These are phyloP conservation scores for Diplotaxis tenuifolia DNA, from an alignment of 345 rosid species.

Conservation along the genomic window DNA sequence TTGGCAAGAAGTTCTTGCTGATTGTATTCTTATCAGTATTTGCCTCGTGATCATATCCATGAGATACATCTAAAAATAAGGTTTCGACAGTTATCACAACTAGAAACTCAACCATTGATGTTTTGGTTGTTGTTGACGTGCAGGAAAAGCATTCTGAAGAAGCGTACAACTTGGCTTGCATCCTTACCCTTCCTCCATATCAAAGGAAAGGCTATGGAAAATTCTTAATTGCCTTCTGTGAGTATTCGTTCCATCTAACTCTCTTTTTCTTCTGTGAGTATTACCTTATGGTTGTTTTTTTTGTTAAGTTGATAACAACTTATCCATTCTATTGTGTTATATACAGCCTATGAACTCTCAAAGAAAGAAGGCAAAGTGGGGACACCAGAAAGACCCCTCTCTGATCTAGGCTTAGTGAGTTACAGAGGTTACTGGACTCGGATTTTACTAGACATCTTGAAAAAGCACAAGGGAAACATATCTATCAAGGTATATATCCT, in stretches of 20 bases:
- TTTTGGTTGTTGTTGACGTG: conserved; percentile 12
- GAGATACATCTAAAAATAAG: neutral
- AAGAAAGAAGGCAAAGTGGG: conserved; percentile 99
- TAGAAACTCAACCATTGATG: neutral
- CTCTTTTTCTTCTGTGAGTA: neutral
- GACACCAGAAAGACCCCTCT: conserved; percentile 97
- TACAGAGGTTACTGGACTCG: conserved; percentile 99
- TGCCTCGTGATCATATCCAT: neutral
- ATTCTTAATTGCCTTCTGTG: conserved; percentile 95
- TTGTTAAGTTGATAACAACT: neutral
- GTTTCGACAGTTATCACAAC: neutral
- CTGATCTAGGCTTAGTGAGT: conserved; percentile 93
- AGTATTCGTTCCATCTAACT: conserved; percentile 31
- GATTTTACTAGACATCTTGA: conserved; percentile 89
- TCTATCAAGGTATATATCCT: conserved; percentile 74
- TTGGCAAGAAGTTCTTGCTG: too few relatives aligned
- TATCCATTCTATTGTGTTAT: neutral
- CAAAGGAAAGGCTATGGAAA: conserved; percentile 99
- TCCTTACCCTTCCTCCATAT: conserved; percentile 97
- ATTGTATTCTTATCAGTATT: neutral
- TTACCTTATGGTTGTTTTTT: neutral
- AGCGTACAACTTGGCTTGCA: conserved; percentile 95
- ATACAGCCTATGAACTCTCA: conserved; percentile 98
- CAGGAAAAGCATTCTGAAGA: conserved; percentile 99
- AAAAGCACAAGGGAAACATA: conserved; percentile 96